Evolutionary conservation across 2,329 filamentous ascomycete genomes (phyloP).

Genomic region (Byssothecium circinans): DNA sequence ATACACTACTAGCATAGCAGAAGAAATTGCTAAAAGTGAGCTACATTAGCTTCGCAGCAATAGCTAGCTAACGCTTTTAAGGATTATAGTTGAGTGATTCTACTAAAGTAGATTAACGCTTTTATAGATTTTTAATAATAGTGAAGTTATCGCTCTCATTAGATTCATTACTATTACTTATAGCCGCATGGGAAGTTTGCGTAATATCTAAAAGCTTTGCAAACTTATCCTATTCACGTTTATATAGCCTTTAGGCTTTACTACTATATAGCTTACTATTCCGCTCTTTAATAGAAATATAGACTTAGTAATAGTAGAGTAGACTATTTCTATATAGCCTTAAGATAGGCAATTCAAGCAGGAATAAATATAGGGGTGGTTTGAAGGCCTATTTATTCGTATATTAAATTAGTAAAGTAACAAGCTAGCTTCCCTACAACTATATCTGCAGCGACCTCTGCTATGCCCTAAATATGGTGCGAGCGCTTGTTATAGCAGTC

Average conservation of each 20-base stretch:
- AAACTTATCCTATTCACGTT: constrained; percentile 7
- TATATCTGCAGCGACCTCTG: constrained; percentile 11
- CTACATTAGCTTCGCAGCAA: constrained; percentile 1
- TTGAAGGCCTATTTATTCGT: neutral
- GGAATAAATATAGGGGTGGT: neutral
- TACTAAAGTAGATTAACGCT: constrained; percentile 1
- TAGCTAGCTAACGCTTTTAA: neutral
- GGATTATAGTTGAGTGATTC: neutral
- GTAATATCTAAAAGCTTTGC: neutral
- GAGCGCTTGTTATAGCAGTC: constrained; percentile 10
- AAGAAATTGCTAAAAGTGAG: constrained; percentile 22
- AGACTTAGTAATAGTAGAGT: constrained; percentile 14
- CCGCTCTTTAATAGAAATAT: constrained; percentile 8
- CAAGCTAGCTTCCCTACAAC: constrained; percentile 7
- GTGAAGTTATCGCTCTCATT: neutral
- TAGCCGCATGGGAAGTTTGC: neutral
- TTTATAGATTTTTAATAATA: neutral
- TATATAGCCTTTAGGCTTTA: constrained; percentile 11
- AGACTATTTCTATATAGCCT: constrained; percentile 1
- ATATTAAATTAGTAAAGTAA: neutral
- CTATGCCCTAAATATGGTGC: constrained; percentile 15
- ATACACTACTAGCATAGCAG: constrained; percentile 23
- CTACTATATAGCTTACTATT: constrained; percentile 16
- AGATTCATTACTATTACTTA: neutral
- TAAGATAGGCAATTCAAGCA: neutral